Conservation (phyloP, 2,329 filamentous ascomycete genomes). For the Penicillium oxalicum region DNA sequence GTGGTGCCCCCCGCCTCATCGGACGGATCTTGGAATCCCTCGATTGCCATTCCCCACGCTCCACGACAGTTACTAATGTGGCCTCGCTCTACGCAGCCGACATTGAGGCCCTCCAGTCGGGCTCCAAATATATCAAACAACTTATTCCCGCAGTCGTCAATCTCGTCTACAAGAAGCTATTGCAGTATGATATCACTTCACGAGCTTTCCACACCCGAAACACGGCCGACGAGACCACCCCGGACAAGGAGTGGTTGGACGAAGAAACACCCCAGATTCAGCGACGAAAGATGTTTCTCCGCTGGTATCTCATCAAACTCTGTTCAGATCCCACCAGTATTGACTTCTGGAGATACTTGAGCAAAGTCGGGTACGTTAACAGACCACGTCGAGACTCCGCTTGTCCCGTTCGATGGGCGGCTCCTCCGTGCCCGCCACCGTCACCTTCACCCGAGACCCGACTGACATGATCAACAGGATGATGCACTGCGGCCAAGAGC, state of each 20-base stretch:
- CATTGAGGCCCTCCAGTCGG: slow-evolving; percentile 62
- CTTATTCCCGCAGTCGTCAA: slow-evolving; percentile 78
- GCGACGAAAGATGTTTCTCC: slow-evolving; percentile 68
- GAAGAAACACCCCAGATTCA: slow-evolving; percentile 70
- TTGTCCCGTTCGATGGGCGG: too few species aligned
- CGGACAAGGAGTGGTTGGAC: slow-evolving; percentile 56
- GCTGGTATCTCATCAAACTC: slow-evolving; percentile 69
- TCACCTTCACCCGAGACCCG: too few species aligned
- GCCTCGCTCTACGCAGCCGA: slow-evolving; percentile 49
- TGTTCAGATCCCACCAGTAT: slow-evolving; percentile 68
- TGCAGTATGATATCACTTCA: slow-evolving; percentile 76
- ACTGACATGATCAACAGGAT: slow-evolving; percentile 41
- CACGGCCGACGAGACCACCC: slow-evolving; percentile 57
- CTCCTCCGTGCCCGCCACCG: neutral
- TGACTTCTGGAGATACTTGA: slow-evolving; percentile 77
- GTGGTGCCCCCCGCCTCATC: slow-evolving; percentile 20
- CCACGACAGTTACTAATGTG: neutral
- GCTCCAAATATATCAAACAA: slow-evolving; percentile 72
- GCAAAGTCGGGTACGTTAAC: slow-evolving; percentile 67
- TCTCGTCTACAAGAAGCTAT: slow-evolving; percentile 75
- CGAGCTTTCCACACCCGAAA: slow-evolving; percentile 61
- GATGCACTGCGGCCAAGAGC: slow-evolving; percentile 75
- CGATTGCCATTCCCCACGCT: neutral
- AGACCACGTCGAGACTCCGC: too few species aligned
- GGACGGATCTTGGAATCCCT: neutral